phyloP scores from a whole-genome alignment of 2,329 filamentous ascomycete genomes.

The Rhinocladiella mackenziei region DNA sequence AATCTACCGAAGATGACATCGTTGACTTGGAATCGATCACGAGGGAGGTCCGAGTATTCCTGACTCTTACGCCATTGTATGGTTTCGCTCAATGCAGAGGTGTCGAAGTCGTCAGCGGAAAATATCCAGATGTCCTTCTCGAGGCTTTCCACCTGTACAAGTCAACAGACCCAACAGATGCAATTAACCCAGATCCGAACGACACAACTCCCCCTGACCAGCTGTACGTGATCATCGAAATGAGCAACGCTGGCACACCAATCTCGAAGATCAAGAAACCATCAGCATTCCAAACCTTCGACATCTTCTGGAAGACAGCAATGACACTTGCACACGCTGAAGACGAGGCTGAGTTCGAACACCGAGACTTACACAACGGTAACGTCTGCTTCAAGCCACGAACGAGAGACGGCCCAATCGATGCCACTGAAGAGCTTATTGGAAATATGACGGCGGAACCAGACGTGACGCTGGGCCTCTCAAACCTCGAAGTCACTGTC shows the following conservation, averaged over 20 bases:
- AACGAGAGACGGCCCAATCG: slow-evolving; percentile 36
- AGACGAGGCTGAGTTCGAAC: slow-evolving; percentile 58
- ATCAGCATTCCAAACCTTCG: slow-evolving; percentile 50
- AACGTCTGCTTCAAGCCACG: slow-evolving; percentile 57
- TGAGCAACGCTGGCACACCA: slow-evolving; percentile 62
- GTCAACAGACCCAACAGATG: slow-evolving; percentile 42
- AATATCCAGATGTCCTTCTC: slow-evolving; percentile 51
- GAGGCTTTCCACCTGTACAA: slow-evolving; percentile 42
- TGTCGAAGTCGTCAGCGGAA: slow-evolving; percentile 55
- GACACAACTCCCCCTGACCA: slow-evolving; percentile 51
- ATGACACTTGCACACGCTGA: slow-evolving; percentile 60
- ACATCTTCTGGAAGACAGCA: slow-evolving; percentile 65
- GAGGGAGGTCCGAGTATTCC: slow-evolving; percentile 50
- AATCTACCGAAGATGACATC: slow-evolving; percentile 14
- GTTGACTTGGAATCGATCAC: slow-evolving; percentile 46
- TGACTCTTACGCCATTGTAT: slow-evolving; percentile 55
- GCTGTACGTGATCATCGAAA: slow-evolving; percentile 62
- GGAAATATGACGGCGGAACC: slow-evolving; percentile 32
- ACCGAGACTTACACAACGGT: slow-evolving; percentile 63
- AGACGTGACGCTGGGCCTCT: slow-evolving; percentile 47
- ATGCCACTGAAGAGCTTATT: slow-evolving; percentile 33
- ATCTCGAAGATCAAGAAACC: slow-evolving; percentile 47
- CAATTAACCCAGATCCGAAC: slow-evolving; percentile 53
- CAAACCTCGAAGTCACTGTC: slow-evolving; percentile 57
- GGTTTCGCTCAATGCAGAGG: slow-evolving; percentile 62